phyloP scores from a whole-genome alignment of 148 eudicot species.

The Amaranthus cruentus region DNA sequence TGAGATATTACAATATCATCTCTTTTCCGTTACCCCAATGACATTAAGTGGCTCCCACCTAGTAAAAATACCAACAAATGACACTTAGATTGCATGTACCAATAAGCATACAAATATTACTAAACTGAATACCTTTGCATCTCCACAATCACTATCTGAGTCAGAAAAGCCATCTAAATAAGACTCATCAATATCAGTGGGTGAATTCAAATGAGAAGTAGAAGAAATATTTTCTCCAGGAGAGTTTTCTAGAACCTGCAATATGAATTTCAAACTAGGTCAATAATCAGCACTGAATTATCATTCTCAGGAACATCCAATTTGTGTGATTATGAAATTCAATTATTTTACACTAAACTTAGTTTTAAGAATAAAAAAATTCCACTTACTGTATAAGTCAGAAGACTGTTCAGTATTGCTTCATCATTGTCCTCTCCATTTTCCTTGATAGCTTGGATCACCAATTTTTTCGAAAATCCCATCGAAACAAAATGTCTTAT shows the following conservation, averaged over 20 bases:
- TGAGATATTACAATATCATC: background rate
- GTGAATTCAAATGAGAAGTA: background rate
- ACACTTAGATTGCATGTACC: background rate
- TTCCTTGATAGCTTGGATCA: conserved; percentile 16
- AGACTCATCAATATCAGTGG: background rate
- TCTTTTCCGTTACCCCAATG: background rate
- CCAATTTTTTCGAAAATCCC: conserved; percentile 16
- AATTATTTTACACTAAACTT: background rate
- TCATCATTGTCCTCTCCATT: conserved; percentile 20
- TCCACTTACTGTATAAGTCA: conserved; percentile 14
- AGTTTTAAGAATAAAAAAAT: background rate
- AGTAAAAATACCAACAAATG: background rate
- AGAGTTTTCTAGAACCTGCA: conserved; percentile 11
- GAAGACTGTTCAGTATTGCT: conserved; percentile 21
- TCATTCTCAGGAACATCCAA: no score
- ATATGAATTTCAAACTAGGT: background rate
- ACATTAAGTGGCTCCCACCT: background rate
- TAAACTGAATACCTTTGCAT: conserved; percentile 6
- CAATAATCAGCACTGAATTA: no score
- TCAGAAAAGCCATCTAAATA: conserved; percentile 8
- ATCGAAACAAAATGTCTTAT: conserved; percentile 18
- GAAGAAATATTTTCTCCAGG: conserved; percentile 8
- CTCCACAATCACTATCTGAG: conserved; percentile 5
- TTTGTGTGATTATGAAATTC: background rate
- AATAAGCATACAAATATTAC: background rate